Percentiles rank a stretch among this genome's conserved stretches.
phyloP scores from a whole-genome alignment of 2,329 filamentous ascomycete species.

The Hyphodiscus sp. region DNA sequence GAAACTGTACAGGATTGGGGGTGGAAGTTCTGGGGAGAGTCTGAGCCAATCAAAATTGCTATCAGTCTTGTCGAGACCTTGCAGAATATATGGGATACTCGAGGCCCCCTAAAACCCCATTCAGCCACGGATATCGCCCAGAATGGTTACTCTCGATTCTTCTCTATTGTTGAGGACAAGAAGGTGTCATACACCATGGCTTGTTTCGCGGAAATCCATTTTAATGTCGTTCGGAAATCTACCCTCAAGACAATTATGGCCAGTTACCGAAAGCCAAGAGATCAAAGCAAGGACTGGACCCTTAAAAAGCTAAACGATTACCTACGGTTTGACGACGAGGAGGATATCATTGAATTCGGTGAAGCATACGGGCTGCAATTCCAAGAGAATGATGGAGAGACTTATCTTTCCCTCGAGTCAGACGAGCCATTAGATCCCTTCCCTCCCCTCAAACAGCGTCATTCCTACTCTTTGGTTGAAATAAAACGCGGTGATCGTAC shows the following conservation, averaged over 20 bases:
- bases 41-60: slow-evolving; percentile 54
- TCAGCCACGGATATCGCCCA: slow-evolving; percentile 35
- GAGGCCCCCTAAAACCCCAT: slow-evolving; percentile 47
- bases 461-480: slow-evolving; percentile 52
- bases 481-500: slow-evolving; percentile 47
- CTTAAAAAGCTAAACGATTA: slow-evolving; percentile 48
- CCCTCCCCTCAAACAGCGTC: slow-evolving; percentile 47
- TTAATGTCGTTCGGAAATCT: slow-evolving; percentile 52
- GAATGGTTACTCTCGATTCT: slow-evolving; percentile 47
- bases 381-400: slow-evolving; percentile 33
- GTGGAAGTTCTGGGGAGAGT: slow-evolving; percentile 47
- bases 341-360: slow-evolving; percentile 60
- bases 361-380: slow-evolving; percentile 52
- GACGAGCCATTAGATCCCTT: slow-evolving; percentile 32
- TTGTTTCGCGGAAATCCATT: slow-evolving; percentile 63
- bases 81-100: slow-evolving; percentile 50
- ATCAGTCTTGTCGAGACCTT: slow-evolving; percentile 53
- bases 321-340: slow-evolving; percentile 60
- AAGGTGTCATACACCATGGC: slow-evolving; percentile 63
- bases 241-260: slow-evolving; percentile 49
- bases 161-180: slow-evolving; percentile 50
- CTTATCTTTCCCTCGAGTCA: slow-evolving; percentile 26
- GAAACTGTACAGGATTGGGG: slow-evolving; percentile 52
- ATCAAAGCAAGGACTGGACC: slow-evolving; percentile 54
- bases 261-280: slow-evolving; percentile 49